Evolutionary conservation across 2,329 filamentous ascomycete species (phyloP).

Genomic region (Xylaria arbuscula): DNA sequence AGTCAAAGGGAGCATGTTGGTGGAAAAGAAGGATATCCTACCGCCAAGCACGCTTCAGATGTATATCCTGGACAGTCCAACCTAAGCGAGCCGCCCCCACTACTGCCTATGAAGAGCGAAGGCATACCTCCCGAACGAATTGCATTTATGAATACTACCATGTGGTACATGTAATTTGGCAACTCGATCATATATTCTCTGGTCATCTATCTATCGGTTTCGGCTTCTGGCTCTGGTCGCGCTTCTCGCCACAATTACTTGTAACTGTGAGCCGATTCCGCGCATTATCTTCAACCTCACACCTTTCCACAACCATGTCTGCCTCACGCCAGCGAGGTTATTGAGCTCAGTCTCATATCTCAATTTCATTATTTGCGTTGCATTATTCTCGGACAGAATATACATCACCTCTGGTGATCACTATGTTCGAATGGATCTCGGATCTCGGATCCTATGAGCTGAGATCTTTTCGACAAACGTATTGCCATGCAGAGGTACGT

Average conservation of each 20-base stretch:
- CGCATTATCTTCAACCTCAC: background rate
- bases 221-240: slow-evolving; percentile 10
- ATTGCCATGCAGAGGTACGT: too few relatives aligned
- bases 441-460: too few relatives aligned
- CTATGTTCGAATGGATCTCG: too few relatives aligned
- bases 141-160: slow-evolving; percentile 52
- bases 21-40: slow-evolving; percentile 54
- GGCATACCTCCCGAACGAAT: slow-evolving; percentile 25
- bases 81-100: slow-evolving; percentile 39
- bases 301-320: background rate
- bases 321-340: too few relatives aligned
- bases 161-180: slow-evolving; percentile 57
- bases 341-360: background rate
- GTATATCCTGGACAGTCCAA: slow-evolving; percentile 33
- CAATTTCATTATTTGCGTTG: background rate
- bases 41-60: slow-evolving; percentile 45
- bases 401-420: background rate
- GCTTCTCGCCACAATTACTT: background rate
- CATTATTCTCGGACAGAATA: background rate
- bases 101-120: slow-evolving; percentile 48
- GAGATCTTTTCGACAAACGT: too few relatives aligned
- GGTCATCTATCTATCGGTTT: slow-evolving; percentile 2
- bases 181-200: background rate
- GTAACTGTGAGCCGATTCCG: background rate
- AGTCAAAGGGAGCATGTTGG: slow-evolving; percentile 59